Evolutionary conservation across 2,329 filamentous ascomycete species (phyloP), one percentile per base, ranked within the genome.

Genomic region (Trichoderma sp.): DNA sequence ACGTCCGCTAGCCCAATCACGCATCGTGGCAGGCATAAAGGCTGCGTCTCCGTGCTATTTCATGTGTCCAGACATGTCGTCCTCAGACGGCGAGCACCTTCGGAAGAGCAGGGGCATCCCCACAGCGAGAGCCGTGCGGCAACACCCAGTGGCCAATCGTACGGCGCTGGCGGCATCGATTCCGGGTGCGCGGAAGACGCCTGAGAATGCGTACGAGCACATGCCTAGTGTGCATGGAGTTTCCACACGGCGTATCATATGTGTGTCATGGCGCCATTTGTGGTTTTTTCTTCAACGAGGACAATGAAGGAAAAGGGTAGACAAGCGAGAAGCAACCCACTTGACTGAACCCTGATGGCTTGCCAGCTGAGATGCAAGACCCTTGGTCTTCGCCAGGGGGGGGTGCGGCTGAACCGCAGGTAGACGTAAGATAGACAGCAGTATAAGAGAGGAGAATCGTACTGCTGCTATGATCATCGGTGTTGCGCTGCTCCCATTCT

Each of bases 1-100:
- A 24, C 34, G 34, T 5, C 62, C 62, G 54, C 54, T 51, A 43
- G 34, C 9, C 44, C 52, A 64, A 64, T 50, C 34, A 52, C 47
- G 50, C 24, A 21, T 30, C 39, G n/a, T 44, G 54, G 34, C 62
- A 39, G 34, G 62, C 59, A 55, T 45, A 14, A 43, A n/a, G 21
- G 30, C 34, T 45, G 44, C 30, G 34, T 39, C 15, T 50, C 57
- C 45, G 28, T 64, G 55, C 39, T 59, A 51, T 41, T 45, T 50
- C n/a, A 26, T 61, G 48, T 59, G 30, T 45, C 39, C 50, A 21
- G 24, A 39, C 50, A 51, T 44, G 41, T 65, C 41, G 28, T 19
- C 45, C 47, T 34, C 34, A 14, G 44, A 43, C 39, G 41, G 52
- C 17, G 56, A 21, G 54, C n/a, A 26, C n/a, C 26, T 51, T 24